Conservation (phyloP, 164 flowering plant species). For the Umbellularia californica region DNA sequence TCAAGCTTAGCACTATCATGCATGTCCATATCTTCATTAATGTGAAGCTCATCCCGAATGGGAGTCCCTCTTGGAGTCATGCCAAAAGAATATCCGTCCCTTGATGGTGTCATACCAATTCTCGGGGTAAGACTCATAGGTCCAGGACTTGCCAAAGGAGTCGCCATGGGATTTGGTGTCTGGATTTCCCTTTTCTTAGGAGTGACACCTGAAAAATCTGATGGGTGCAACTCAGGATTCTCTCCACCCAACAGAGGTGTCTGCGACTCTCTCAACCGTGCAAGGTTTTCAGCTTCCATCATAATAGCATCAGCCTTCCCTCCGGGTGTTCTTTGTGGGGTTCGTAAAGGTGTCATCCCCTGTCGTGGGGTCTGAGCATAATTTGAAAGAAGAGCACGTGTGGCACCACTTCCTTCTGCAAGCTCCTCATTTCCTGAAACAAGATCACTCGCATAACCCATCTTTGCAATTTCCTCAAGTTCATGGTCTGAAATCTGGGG, state of each 20-base stretch:
- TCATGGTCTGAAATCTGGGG: slow-evolving; percentile 96
- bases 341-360: slow-evolving; percentile 83
- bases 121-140: slow-evolving; percentile 71
- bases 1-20: slow-evolving; percentile 70
- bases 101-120: slow-evolving; percentile 85
- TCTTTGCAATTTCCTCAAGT: slow-evolving; percentile 90
- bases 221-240: slow-evolving; percentile 95
- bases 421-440: slow-evolving; percentile 64
- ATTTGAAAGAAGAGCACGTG: slow-evolving; percentile 83
- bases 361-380: slow-evolving; percentile 79
- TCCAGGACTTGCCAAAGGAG: slow-evolving; percentile 87
- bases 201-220: slow-evolving; percentile 99
- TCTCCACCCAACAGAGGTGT: slow-evolving; percentile 96
- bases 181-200: slow-evolving; percentile 84
- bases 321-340: slow-evolving; percentile 94
- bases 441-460: slow-evolving; percentile 95
- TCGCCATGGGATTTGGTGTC: slow-evolving; percentile 86
- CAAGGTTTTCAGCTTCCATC: slow-evolving; percentile 99
- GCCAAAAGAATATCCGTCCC: slow-evolving; percentile 69
- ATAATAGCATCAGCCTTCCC: slow-evolving; percentile 95
- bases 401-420: slow-evolving; percentile 86
- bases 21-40: slow-evolving; percentile 81
- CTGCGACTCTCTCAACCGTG: slow-evolving; percentile 87
- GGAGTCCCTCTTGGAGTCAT: slow-evolving; percentile 90
- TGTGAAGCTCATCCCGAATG: slow-evolving; percentile 87